phyloP scores from a whole-genome alignment of 169 alveolate species.

The Perkinsus marinus region DNA sequence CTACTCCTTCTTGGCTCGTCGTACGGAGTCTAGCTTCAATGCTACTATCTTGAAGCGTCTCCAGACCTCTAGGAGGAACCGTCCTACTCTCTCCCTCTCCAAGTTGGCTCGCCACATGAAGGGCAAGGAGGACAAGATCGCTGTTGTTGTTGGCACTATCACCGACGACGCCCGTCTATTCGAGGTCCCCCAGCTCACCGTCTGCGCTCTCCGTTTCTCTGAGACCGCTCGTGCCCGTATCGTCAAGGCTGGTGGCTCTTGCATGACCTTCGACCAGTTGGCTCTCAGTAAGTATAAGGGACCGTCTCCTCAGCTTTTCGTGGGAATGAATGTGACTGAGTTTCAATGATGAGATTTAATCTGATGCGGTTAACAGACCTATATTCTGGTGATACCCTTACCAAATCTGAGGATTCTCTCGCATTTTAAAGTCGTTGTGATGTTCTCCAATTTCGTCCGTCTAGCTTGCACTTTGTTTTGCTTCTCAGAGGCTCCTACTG shows the following conservation, averaged over 20 bases:
- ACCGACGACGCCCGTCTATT: conserved; percentile 76
- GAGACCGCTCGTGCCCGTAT: conserved; percentile 94
- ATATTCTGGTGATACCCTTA: not conserved
- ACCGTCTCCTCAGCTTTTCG: not conserved
- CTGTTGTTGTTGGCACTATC: conserved; percentile 90
- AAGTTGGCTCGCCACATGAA: conserved; percentile 72
- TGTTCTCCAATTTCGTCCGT: not conserved
- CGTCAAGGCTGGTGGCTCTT: conserved; percentile 89
- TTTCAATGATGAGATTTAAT: not conserved
- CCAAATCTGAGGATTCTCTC: not conserved
- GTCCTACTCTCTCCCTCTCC: conserved; percentile 83
- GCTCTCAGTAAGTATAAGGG: conserved; percentile 39
- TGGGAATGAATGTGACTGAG: not conserved
- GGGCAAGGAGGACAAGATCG: conserved; percentile 70
- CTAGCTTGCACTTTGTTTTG: not conserved
- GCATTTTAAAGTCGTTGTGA: not conserved
- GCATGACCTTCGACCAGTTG: conserved; percentile 91
- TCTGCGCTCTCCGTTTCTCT: conserved; percentile 89
- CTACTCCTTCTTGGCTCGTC: conserved; percentile 78
- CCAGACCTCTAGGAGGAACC: conserved; percentile 73
- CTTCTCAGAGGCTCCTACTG: conserved; percentile 30
- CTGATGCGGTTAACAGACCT: not conserved
- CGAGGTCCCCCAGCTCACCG: conserved; percentile 71
- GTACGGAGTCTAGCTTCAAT: conserved; percentile 82
- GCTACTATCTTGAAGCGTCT: conserved; percentile 77